Percentiles rank a stretch among this genome's conserved stretches.
Evolutionary conservation across 768 basidiomycete species (phyloP).

Genomic region (Collybiopsis luxurians): DNA sequence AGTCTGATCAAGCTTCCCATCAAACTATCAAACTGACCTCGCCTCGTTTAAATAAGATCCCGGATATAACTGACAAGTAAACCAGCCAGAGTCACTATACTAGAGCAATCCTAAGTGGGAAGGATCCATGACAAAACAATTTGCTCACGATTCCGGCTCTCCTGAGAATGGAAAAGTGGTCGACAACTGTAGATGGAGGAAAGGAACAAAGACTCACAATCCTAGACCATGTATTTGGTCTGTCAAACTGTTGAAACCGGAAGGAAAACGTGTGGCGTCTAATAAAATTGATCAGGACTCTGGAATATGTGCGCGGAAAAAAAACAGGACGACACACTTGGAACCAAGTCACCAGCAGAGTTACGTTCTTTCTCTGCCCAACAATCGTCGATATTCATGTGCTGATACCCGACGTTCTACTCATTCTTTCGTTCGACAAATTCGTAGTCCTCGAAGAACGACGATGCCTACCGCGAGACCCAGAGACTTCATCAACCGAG

Average conservation of each 20-base stretch:
- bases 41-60: slow-evolving; percentile 65
- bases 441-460: not conserved
- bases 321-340: slow-evolving; percentile 29
- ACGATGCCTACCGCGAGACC: slow-evolving; percentile 43
- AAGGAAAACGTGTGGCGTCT: slow-evolving; percentile 53
- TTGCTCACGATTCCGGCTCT: slow-evolving; percentile 59
- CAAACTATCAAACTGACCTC: slow-evolving; percentile 29
- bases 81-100: slow-evolving; percentile 73
- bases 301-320: not conserved
- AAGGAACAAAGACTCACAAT: slow-evolving; percentile 38
- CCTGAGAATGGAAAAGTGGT: slow-evolving; percentile 23
- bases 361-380: slow-evolving; percentile 58
- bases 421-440: not conserved
- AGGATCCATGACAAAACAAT: too few species aligned
- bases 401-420: slow-evolving; percentile 56
- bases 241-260: slow-evolving; percentile 57
- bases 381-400: slow-evolving; percentile 65
- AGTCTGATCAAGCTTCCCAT: not conserved
- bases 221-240: slow-evolving; percentile 54
- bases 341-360: slow-evolving; percentile 51
- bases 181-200: not conserved
- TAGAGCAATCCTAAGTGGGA: slow-evolving; percentile 15
- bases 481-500: slow-evolving; percentile 46
- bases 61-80: slow-evolving; percentile 61
- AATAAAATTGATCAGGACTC: not conserved